Evolutionary conservation across 768 basidiomycete species (phyloP).

Genomic region (Peribolospora kevripleyi): DNA sequence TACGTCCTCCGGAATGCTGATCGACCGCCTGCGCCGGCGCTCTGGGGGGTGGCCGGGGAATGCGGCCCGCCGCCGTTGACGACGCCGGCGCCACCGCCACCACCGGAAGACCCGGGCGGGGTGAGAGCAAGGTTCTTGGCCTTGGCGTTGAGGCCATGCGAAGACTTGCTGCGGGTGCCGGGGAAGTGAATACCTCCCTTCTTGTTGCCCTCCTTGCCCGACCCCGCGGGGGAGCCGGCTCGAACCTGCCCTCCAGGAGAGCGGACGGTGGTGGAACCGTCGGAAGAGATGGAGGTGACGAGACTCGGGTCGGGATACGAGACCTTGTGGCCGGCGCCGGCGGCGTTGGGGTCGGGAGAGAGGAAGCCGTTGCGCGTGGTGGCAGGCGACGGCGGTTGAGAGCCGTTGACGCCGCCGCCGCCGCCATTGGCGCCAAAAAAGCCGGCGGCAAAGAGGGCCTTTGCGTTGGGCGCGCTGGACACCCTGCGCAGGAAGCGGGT

Average conservation of each 20-base stretch:
- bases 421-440: constrained; percentile 5
- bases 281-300: constrained; percentile 10
- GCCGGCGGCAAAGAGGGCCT: constrained; percentile 42
- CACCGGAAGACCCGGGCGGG: too few relatives aligned
- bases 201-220: too few relatives aligned
- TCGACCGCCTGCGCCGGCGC: background rate
- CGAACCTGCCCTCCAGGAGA: too few relatives aligned
- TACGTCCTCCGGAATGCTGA: constrained; percentile 68
- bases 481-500: constrained; percentile 82
- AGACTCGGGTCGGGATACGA: too few relatives aligned
- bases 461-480: constrained; percentile 88
- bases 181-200: too few relatives aligned
- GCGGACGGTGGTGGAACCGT: too few relatives aligned
- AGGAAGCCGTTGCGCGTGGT: constrained; percentile 17
- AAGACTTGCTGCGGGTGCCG: too few relatives aligned
- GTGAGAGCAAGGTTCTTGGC: constrained; percentile 18
- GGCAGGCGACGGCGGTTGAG: background rate
- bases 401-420: background rate
- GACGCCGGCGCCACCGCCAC: background rate
- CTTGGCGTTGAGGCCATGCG: constrained; percentile 11
- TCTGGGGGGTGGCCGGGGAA: too few relatives aligned
- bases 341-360: background rate
- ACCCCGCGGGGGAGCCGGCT: too few relatives aligned
- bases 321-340: background rate
- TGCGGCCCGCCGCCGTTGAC: too few relatives aligned